Evolutionary conservation across 352 stramenopile species (phyloP).

Genomic region (Phytophthora tentaculata): DNA sequence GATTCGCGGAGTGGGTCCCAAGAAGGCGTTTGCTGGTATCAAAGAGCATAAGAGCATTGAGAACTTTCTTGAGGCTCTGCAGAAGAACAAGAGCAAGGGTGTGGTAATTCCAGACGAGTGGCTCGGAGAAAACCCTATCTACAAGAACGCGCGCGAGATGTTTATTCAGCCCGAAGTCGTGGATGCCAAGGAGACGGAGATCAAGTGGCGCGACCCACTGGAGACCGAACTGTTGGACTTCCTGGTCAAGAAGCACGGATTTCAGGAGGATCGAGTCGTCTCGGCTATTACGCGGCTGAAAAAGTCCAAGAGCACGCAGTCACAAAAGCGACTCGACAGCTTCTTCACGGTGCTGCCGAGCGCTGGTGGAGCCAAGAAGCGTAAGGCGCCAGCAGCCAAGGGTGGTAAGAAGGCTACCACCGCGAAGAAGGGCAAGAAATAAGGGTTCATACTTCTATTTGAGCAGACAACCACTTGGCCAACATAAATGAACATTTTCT

Average conservation of each 20-base stretch:
- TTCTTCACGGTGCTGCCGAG: slow-evolving; percentile 94
- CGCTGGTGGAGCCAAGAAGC: slow-evolving; percentile 54
- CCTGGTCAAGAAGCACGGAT: slow-evolving; percentile 97
- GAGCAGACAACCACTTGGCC: slow-evolving; percentile 13
- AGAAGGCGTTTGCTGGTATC: slow-evolving; percentile 98
- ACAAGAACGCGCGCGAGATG: slow-evolving; percentile 92
- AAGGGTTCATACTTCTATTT: slow-evolving; percentile 35
- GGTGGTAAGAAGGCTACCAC: slow-evolving; percentile 32
- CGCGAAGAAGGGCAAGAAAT: slow-evolving; percentile 77
- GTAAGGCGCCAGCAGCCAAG: slow-evolving; percentile 57
- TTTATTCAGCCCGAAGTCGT: slow-evolving; percentile 90
- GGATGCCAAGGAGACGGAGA: slow-evolving; percentile 69
- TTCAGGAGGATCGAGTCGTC: slow-evolving; percentile 94
- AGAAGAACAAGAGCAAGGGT: slow-evolving; percentile 87
- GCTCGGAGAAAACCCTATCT: slow-evolving; percentile 90
- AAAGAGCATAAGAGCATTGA: slow-evolving; percentile 97
- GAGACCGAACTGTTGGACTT: slow-evolving; percentile 93
- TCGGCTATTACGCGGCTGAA: slow-evolving; percentile 95
- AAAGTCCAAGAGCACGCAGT: slow-evolving; percentile 95
- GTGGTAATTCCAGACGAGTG: slow-evolving; percentile 86
- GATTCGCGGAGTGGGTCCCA: slow-evolving; percentile 97
- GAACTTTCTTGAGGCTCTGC: slow-evolving; percentile 91
- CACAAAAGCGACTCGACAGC: slow-evolving; percentile 96
- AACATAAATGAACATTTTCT: slow-evolving; percentile 9
- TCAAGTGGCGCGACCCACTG: slow-evolving; percentile 96